Evolutionary conservation across 2,329 filamentous ascomycete species (phyloP), one percentile per base, ranked within the genome.

Genomic region (Alternaria sp.): DNA sequence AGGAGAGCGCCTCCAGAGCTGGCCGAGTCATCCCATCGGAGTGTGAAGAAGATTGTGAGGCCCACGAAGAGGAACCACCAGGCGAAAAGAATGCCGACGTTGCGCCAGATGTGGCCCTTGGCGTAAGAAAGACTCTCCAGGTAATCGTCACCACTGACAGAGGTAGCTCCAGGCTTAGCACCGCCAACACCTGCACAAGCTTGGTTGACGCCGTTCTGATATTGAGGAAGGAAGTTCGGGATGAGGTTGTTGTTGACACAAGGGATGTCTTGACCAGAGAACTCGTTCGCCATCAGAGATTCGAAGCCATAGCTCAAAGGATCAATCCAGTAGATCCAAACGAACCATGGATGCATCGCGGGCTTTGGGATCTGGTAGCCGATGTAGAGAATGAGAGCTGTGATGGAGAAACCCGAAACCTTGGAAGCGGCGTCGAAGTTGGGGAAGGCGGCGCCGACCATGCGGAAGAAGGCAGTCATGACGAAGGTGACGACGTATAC

Each of bases 401-500:
- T 76, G 25, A 88, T 76, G 6, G 83, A 80, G 3, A 85, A 82
- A 0, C 85, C 85, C 3, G 85, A 85, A 69, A 87, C 78, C 68
- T 90, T 90, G 47, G 87, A 60, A 78, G 85, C 73, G 83, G 83
- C n/a, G 80, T 83, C 50, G 84, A 80, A 5, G 89, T 90, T 62
- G 87, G 85, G 12, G 90, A 93, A 17, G 87, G 82, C 80, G 1
- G 91, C 89, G 23, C 86, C 92, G 63, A 96, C 91, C 13, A 88
- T 89, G 36, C 92, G 87, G 85, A 96, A 96, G 61, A 93, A 85
- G 85, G 92, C 93, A 23, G 90, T 93, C 91, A 95, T 95, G 59
- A 86, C 85, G 72, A 96, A 70, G 3, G 62, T 65, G 7, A 53
- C 52, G 12, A 62, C 17, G 43, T 62, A 65, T 15, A 65, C 62